phyloP scores from a whole-genome alignment of 495 filamentous ascomycete genomes.

The Sphaerosporella brunnea region DNA sequence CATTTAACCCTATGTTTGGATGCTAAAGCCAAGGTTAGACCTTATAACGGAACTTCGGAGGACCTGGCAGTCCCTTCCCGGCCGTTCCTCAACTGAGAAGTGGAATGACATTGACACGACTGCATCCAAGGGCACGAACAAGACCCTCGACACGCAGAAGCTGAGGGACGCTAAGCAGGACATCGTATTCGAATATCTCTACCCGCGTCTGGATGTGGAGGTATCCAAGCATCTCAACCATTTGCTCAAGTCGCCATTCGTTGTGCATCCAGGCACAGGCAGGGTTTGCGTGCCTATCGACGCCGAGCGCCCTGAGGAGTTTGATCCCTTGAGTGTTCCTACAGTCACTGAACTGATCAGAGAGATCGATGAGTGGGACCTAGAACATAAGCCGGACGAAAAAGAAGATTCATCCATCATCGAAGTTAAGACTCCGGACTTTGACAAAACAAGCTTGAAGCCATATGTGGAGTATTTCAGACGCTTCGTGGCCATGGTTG shows the following conservation, averaged over 20 bases:
- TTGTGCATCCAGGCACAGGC: slow-evolving; percentile 81
- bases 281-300: slow-evolving; percentile 92
- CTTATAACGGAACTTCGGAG: slow-evolving; percentile 59
- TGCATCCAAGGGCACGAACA: slow-evolving; percentile 54
- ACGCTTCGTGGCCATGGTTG: slow-evolving; percentile 53
- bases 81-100: slow-evolving; percentile 54
- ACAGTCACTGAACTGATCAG: slow-evolving; percentile 61
- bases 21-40: too few species aligned
- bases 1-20: background rate
- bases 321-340: slow-evolving; percentile 74
- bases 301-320: slow-evolving; percentile 45
- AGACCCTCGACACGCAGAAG: slow-evolving; percentile 41
- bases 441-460: slow-evolving; percentile 90
- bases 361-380: slow-evolving; percentile 67
- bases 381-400: slow-evolving; percentile 24
- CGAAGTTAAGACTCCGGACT: slow-evolving; percentile 42
- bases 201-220: slow-evolving; percentile 90
- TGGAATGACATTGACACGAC: slow-evolving; percentile 86
- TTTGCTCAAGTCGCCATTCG: slow-evolving; percentile 88
- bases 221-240: slow-evolving; percentile 96
- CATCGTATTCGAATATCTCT: slow-evolving; percentile 89
- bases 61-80: slow-evolving; percentile 77
- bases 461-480: slow-evolving; percentile 84
- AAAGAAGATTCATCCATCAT: too few species aligned
- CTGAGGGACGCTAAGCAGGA: slow-evolving; percentile 85